Evolutionary conservation across 371 early-diverging fungal species (phyloP).

Genomic region (Lichtheimia corymbifera): DNA sequence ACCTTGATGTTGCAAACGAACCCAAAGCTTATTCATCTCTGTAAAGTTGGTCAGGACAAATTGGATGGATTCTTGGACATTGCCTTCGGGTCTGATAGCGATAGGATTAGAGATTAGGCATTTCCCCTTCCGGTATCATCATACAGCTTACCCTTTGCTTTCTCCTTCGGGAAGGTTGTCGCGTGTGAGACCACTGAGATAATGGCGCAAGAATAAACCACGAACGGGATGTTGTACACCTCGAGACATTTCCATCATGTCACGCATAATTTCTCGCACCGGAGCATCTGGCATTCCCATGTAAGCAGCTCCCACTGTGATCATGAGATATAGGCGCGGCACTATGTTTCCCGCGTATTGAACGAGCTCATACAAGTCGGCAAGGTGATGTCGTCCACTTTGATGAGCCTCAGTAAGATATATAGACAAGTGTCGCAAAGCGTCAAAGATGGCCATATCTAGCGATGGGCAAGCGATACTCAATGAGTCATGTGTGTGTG

Average conservation of each 20-base stretch:
- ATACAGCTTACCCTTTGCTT: constrained; percentile 49
- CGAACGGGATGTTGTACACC: constrained; percentile 98
- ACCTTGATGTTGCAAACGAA: constrained; percentile 95
- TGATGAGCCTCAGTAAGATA: constrained; percentile 87
- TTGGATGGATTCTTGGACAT: constrained; percentile 85
- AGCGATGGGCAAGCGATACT: not conserved
- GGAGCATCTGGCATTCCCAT: constrained; percentile 88
- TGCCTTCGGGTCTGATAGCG: constrained; percentile 70
- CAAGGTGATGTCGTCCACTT: constrained; percentile 84
- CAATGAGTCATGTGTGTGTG: not conserved
- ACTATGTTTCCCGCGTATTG: constrained; percentile 97
- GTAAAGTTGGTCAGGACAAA: constrained; percentile 95
- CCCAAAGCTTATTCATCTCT: constrained; percentile 99
- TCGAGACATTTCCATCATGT: constrained; percentile 96
- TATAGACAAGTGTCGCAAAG: constrained; percentile 83
- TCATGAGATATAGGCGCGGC: constrained; percentile 97
- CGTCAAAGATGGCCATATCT: constrained; percentile 97
- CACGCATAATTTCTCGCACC: constrained; percentile 91
- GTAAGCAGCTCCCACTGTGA: constrained; percentile 93
- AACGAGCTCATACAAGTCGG: constrained; percentile 94
- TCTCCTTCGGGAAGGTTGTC: constrained; percentile 78
- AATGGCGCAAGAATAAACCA: constrained; percentile 93
- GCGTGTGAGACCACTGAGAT: constrained; percentile 88
- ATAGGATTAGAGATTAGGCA: not conserved
- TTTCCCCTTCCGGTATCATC: not conserved